Base-by-base conservation (phyloP, 768 basidiomycete genomes). In the Leucocoprinus birnbaumii region DNA sequence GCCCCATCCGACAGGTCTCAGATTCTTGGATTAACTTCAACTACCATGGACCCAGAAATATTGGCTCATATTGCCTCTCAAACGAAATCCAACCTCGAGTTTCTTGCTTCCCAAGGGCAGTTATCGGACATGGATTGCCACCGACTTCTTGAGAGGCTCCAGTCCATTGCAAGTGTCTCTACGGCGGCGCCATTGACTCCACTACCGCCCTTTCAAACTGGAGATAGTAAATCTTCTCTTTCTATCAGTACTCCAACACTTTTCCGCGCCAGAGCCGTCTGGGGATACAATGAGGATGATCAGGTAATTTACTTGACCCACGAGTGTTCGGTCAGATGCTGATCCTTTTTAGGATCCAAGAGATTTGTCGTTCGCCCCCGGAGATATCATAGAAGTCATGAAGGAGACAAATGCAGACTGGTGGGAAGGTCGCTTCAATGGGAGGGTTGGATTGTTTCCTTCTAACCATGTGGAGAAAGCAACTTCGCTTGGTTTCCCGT, bases 371-470 rank as follows among this genome's bases (percentile, higher is more conserved):
- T 94, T 95, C 76, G 69, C 69, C 19, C 69, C 77, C 2, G 92
- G 89, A 2, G 90, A 94, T 63, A 74, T 81, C 25, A 80, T 95
- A 61, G 86, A 91, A 53, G 75, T 95, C 25, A 63, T 86, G 25
- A 79, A 81, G 24, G 85, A 92, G 63, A 87, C 81, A 48, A 90
- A 92, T 57, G 65, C 71, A 3, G 91, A 94, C 66, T 95, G 93
- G 93, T 95, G 92, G 92, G 80, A 79, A 8, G 92, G 92, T n/a
- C 78, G 70, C 58, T 63, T 72, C 53, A 79, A 81, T 38, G 84
- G 84, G 24, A 76, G 69, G 53, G 76, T 83, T 58, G 91, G 85
- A 16, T 74, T 92, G 31, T 91, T 94, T 70, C 92, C 91, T 0
- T 77, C 86, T 18, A 84, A 82, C 60, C 79, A 89, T 54, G 87